A percentile compares a stretch with the other conserved stretches of the same genome.
These are phyloP conservation scores for Eucalyptus regnans DNA, from an alignment of 345 rosid species.

Conservation along the genomic window DNA sequence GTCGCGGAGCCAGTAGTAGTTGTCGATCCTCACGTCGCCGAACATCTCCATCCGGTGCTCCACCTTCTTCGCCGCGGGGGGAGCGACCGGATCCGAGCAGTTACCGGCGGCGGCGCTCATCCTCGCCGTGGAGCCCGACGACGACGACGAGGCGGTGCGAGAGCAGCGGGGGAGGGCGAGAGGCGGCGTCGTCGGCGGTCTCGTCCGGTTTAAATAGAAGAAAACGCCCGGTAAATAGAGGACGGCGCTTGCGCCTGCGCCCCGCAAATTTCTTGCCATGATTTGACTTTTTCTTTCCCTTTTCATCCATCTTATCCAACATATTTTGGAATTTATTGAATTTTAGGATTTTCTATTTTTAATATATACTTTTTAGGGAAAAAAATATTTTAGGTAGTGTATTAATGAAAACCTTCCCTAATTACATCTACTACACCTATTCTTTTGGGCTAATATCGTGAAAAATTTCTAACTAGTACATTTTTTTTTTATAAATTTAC, in stretches of 20 bases:
- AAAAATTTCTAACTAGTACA: too few relatives aligned
- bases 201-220: not conserved
- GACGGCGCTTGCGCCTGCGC: not conserved
- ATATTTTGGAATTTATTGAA: not conserved
- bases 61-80: constrained; percentile 75
- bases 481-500: too few relatives aligned
- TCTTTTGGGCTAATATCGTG: too few relatives aligned
- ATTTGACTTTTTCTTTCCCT: not conserved
- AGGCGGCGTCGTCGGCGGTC: not conserved
- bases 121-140: not conserved
- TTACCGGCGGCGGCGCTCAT: not conserved
- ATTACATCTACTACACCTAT: not conserved
- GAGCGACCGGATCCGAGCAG: not conserved
- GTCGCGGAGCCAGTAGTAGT: constrained; percentile 93
- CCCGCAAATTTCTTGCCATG: not conserved
- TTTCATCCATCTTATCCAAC: not conserved
- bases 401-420: not conserved
- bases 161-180: not conserved
- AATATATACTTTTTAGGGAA: not conserved
- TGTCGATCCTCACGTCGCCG: constrained; percentile 68
- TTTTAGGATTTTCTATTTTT: not conserved
- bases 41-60: constrained; percentile 71
- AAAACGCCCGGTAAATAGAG: not conserved
- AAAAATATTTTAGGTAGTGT: not conserved
- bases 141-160: not conserved